Evolutionary conservation across 1,284 basidiomycete species (phyloP), one percentile per base, ranked within the genome.

Genomic region (Cryptococcus hybrid): DNA sequence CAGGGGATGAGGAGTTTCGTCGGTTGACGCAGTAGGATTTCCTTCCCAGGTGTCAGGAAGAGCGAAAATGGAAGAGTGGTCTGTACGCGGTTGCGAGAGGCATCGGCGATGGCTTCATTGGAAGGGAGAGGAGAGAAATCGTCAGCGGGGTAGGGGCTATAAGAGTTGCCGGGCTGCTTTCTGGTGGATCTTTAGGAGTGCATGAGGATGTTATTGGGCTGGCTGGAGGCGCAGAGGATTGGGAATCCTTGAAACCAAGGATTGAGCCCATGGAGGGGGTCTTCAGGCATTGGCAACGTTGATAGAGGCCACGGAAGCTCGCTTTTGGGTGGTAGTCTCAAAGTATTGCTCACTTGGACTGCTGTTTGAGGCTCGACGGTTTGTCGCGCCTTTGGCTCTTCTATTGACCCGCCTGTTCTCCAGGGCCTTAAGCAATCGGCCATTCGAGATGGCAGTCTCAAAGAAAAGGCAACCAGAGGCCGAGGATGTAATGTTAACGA

Each of bases 401-500:
- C 37, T 38, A 52, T 42, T 34, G 45, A 35, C 3, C 12, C 18
- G 46, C 52, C 47, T 7, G 55, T 60, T 42, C 54, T 40, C 49
- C 36, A 55, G 9, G 68, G 64, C 77, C 82, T 62, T 84, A 84
- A 34, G 83, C 81, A 47, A 80, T 82, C 72, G 2, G 90, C 90
- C 84, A 94, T 88, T 7, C 90, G 83, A 0, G 90, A 93, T 3
- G 92, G 92, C n/a, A 92, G 82, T 36, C 90, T 86, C 11, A 95
- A 82, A 9, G 90, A 88, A 76, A 95, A 95, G 0, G 90, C 84
- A 62, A 96, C 84, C 58, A 95, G 83, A 0, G 92, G 91, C 65
- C 86, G 80, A 1, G 92, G 92, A 66, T 90, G 85, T 79, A 96
- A 84, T 1, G 92, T 86, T 66, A 95, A 86, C n/a, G 90, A 92